Base-by-base conservation (phyloP, 23 red algal genomes). In the Cyanidiococcus yangmingshanensis region DNA sequence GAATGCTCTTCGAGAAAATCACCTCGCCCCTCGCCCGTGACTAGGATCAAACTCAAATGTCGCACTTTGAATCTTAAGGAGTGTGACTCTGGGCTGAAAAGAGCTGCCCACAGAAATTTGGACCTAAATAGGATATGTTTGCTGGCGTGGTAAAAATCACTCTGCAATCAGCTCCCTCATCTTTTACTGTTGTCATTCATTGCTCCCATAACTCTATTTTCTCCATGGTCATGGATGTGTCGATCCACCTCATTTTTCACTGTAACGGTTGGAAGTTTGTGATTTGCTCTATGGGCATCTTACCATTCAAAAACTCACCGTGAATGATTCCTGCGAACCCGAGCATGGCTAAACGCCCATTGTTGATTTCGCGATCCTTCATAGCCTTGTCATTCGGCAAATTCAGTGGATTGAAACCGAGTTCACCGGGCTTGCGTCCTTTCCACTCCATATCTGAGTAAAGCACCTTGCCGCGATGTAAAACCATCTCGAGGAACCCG, bases 401-500 rank as follows among this genome's bases (percentile, higher is more conserved):
- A 29, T 71, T 71, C 16, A 71, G 63, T 2, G 63, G 63, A 71
- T 71, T 71, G 63, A 71, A 71, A 29, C 63, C 63, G 16, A 71
- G 32, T 29, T 71, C 63, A 32, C n/a, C 63, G 27, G 63, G 63
- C 63, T 71, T 71, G 12, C 63, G 63, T 7, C 63, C 63, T 35
- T 71, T 35, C 63, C 63, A 71, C 7, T 25, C 32, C 63, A 71
- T 71, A 35, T 71, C 63, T 2, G 63, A 71, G 27, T 71, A 71
- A 29, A 35, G 21, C n/a, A 71, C 21, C 63, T 71, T 71, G 63
- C 63, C 63, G 27, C 63, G 63, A 29, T 71, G 32, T 2, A 35
- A 30, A 12, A 92, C 82, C n/a, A 92, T 41, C 74, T 95, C 91
- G 12, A 77, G 58, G 74, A 95, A 95, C 58, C 58, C 68, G 37